Conservation (phyloP, 164 flowering plant genomes). For the Litsea cubeba region DNA sequence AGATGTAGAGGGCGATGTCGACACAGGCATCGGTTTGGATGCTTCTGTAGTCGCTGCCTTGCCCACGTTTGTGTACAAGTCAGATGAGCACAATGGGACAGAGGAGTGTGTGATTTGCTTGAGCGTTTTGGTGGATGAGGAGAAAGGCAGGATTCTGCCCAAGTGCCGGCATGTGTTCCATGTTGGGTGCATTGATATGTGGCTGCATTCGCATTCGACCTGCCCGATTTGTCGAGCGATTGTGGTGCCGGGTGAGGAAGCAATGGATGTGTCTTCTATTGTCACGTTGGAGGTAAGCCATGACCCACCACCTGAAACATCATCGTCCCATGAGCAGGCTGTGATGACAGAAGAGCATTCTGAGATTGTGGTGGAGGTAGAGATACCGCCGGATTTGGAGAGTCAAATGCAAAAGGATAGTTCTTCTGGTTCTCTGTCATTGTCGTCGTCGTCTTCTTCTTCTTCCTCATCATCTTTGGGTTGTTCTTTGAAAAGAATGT, state of each 20-base stretch:
- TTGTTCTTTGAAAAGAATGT: constrained; percentile 37
- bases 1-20: constrained; percentile 13
- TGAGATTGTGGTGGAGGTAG: background rate
- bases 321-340: background rate
- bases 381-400: background rate
- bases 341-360: background rate
- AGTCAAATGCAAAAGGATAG: background rate
- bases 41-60: constrained; percentile 35
- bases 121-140: constrained; percentile 45
- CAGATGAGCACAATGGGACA: constrained; percentile 11
- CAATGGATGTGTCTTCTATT: background rate
- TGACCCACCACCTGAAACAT: background rate
- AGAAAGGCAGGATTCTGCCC: constrained; percentile 40
- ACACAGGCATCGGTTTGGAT: constrained; percentile 38
- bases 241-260: background rate
- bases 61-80: constrained; percentile 41
- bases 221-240: constrained; percentile 58
- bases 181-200: constrained; percentile 65
- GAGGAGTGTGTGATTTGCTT: constrained; percentile 58
- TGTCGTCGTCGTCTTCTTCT: constrained; percentile 1
- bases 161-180: constrained; percentile 57
- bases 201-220: constrained; percentile 48
- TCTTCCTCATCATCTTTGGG: constrained; percentile 19
- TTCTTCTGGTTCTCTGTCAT: background rate
- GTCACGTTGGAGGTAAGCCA: background rate